These are phyloP conservation scores for Diplodia seriata DNA, from an alignment of 2,329 filamentous ascomycete genomes.

Conservation along the genomic window DNA sequence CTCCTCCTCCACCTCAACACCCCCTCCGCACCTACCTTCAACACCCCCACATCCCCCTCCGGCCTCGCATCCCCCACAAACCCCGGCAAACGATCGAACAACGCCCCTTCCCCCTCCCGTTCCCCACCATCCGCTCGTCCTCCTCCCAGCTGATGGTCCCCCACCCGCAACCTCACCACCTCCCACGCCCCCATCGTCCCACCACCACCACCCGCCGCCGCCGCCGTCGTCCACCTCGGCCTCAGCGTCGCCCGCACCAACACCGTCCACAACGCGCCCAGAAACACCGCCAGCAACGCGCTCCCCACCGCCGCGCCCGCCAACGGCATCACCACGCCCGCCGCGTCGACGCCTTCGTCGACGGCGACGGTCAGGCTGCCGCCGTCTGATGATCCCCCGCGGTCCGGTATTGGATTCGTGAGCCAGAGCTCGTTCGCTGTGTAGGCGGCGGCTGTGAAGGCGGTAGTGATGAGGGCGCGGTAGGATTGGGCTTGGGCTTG, in stretches of 20 bases:
- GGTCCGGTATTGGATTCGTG: not conserved
- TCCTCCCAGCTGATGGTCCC: too few relatives aligned
- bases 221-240: not conserved
- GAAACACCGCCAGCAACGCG: not conserved
- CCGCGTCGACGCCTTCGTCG: not conserved
- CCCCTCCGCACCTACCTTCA: not conserved
- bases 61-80: constrained; percentile 1
- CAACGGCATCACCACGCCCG: not conserved
- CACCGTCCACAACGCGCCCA: not conserved
- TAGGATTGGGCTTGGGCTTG: too few relatives aligned
- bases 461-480: not conserved
- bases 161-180: not conserved
- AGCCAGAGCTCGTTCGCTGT: not conserved
- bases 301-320: not conserved
- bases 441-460: not conserved
- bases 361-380: not conserved
- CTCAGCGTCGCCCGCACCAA: not conserved
- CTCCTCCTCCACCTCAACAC: not conserved
- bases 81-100: not conserved
- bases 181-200: not conserved
- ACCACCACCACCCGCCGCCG: too few relatives aligned
- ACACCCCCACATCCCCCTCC: not conserved
- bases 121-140: not conserved
- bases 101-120: not conserved
- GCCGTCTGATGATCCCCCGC: too few relatives aligned